A percentile compares a stretch with the other conserved stretches of the same genome.
These are phyloP conservation scores for Bonia amplexicaulis DNA, from an alignment of 176 grass and related monocot species.

Conservation along the genomic window DNA sequence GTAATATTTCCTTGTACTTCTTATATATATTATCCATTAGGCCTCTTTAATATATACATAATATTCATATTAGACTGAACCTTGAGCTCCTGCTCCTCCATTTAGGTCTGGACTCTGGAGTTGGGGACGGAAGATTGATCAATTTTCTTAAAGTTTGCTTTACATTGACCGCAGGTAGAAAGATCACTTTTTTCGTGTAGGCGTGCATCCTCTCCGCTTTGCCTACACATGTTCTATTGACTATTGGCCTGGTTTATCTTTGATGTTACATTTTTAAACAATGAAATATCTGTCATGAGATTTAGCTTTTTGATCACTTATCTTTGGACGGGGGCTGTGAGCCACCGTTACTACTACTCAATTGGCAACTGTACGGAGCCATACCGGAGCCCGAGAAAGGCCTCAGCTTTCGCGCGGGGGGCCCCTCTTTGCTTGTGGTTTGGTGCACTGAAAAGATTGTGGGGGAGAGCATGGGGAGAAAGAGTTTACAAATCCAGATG, in stretches of 20 bases:
- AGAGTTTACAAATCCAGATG: slow-evolving; percentile 33
- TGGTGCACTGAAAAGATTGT: slow-evolving; percentile 46
- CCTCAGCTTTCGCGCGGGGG: slow-evolving; percentile 1
- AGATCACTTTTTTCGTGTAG: slow-evolving; percentile 15
- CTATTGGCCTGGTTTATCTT: slow-evolving; percentile 35
- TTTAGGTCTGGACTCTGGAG: neutral
- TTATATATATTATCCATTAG: no score
- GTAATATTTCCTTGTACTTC: no score
- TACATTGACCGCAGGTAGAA: slow-evolving; percentile 42
- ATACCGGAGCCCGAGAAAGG: slow-evolving; percentile 32
- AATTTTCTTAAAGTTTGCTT: slow-evolving; percentile 26
- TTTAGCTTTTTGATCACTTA: slow-evolving; percentile 26
- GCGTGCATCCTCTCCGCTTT: slow-evolving; percentile 39
- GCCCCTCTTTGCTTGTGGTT: slow-evolving; percentile 36
- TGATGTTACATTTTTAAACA: slow-evolving; percentile 23
- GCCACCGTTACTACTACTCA: slow-evolving; percentile 29
- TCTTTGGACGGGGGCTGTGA: slow-evolving; percentile 19
- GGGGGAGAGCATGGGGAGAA: slow-evolving; percentile 32
- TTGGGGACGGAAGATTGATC: slow-evolving; percentile 28
- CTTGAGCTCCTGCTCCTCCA: neutral
- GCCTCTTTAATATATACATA: no score
- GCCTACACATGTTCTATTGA: slow-evolving; percentile 36
- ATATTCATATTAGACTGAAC: no score
- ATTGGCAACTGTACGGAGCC: slow-evolving; percentile 26
- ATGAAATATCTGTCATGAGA: slow-evolving; percentile 39